These are phyloP conservation scores for Solanum hybrid DNA, from an alignment of 305 asterid species.

Conservation along the genomic window DNA sequence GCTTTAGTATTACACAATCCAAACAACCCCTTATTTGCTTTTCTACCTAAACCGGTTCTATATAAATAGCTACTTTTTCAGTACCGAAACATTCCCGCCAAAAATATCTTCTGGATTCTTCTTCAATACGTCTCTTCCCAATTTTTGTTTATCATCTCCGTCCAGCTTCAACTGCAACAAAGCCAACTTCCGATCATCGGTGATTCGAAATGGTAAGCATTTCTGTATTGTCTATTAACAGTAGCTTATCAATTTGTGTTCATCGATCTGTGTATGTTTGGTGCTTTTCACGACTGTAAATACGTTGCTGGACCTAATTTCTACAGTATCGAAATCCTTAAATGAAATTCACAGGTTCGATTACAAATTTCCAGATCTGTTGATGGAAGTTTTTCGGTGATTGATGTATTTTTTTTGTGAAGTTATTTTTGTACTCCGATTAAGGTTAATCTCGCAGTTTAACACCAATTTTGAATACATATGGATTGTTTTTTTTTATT, in stretches of 20 bases:
- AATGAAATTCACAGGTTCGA: not conserved
- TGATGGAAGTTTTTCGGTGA: not conserved
- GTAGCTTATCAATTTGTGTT: not conserved
- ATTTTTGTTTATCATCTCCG: not conserved
- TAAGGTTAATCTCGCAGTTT: not conserved
- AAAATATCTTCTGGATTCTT: not conserved
- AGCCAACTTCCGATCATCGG: not conserved
- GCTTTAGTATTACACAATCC: not conserved
- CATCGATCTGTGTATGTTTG: not conserved
- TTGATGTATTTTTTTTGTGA: not conserved
- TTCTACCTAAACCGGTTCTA: not conserved
- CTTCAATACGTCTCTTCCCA: not conserved
- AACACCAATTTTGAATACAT: not conserved
- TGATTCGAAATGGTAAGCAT: constrained; percentile 28
- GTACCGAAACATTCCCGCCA: not conserved
- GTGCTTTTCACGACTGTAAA: not conserved
- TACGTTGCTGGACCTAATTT: not conserved
- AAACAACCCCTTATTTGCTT: not conserved
- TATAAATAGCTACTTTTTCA: no score
- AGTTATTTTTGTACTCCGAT: not conserved
- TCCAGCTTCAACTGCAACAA: not conserved
- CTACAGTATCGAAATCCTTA: not conserved
- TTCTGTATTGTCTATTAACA: not conserved
- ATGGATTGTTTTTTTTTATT: not conserved
- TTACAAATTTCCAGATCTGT: not conserved